Evolutionary conservation across 768 basidiomycete genomes (phyloP).

Genomic region (Phaffia tasmanica): DNA sequence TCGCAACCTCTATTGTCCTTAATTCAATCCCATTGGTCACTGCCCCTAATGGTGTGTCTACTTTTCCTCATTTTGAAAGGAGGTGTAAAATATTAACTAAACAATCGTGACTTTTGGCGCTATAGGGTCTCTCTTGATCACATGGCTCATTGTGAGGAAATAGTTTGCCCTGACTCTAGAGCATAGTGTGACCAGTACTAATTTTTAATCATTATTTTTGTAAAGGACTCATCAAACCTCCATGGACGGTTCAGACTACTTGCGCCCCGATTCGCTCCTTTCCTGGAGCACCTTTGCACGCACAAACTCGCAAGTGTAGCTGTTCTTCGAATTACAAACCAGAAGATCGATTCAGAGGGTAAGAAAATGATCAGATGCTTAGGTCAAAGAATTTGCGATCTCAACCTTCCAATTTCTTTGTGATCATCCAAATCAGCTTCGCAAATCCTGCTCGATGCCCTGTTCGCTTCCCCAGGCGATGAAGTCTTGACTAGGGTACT

Average conservation of each 20-base stretch:
- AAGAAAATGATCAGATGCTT: not conserved
- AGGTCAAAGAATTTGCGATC: not conserved
- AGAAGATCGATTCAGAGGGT: constrained; percentile 71
- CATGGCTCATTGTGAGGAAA: constrained; percentile 69
- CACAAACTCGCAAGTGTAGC: constrained; percentile 95
- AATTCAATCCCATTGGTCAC: constrained; percentile 97
- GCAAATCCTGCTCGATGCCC: constrained; percentile 68
- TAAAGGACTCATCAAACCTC: constrained; percentile 65
- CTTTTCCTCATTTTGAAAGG: no score
- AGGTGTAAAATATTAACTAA: no score
- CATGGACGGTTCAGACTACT: constrained; percentile 89
- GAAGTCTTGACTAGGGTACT: constrained; percentile 87
- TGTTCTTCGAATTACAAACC: constrained; percentile 89
- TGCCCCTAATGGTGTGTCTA: constrained; percentile 67
- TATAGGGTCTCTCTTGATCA: constrained; percentile 61
- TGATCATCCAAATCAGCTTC: constrained; percentile 45
- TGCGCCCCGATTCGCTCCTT: constrained; percentile 91
- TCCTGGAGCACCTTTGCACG: constrained; percentile 90
- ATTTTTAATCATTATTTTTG: not conserved
- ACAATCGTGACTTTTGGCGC: no score
- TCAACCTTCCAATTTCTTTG: not conserved
- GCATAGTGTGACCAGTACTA: not conserved
- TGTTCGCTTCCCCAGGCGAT: constrained; percentile 82
- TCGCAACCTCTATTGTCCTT: constrained; percentile 84
- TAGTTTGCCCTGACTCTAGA: not conserved